A percentile compares a stretch with the other conserved stretches of the same genome.
phyloP scores from a whole-genome alignment of 83 land plant genomes.

The Larix sibirica region DNA sequence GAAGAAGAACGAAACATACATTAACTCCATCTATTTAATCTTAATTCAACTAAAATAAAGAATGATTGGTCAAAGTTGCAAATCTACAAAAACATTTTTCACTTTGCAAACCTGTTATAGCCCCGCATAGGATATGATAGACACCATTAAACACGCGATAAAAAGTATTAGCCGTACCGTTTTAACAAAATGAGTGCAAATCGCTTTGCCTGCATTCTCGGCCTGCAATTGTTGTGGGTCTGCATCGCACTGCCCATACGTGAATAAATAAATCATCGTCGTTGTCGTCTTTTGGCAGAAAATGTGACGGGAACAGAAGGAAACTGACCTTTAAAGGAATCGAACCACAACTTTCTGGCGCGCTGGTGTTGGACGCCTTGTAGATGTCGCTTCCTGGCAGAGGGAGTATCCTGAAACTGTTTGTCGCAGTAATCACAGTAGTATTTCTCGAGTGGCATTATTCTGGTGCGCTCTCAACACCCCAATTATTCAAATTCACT shows the following conservation, averaged over 20 bases:
- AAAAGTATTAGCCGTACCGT: conserved; percentile 35
- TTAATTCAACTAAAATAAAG: too few relatives aligned
- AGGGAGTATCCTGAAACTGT: conserved; percentile 84
- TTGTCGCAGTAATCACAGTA: conserved; percentile 98
- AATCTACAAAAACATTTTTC: too few relatives aligned
- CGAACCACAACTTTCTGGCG: conserved; percentile 79
- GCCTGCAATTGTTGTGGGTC: conserved; percentile 12
- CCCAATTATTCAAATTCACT: too few relatives aligned
- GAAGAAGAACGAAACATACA: too few relatives aligned
- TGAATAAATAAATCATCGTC: not conserved
- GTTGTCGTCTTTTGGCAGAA: not conserved
- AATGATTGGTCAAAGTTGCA: too few relatives aligned
- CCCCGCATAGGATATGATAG: too few relatives aligned
- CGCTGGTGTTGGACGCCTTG: conserved; percentile 72
- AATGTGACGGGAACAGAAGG: not conserved
- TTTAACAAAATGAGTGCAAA: conserved; percentile 55
- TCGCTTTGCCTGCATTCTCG: conserved; percentile 19
- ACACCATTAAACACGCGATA: too few relatives aligned
- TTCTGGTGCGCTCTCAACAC: too few relatives aligned
- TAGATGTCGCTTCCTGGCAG: conserved; percentile 77
- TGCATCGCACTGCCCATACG: conserved; percentile 13
- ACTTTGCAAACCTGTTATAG: too few relatives aligned
- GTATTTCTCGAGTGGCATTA: conserved; percentile 81
- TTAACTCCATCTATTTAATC: too few relatives aligned
- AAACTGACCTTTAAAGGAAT: conserved; percentile 54